Evolutionary conservation across 1,284 basidiomycete genomes (phyloP), one percentile per base, ranked within the genome.

Genomic region (Trichosporon faecale): DNA sequence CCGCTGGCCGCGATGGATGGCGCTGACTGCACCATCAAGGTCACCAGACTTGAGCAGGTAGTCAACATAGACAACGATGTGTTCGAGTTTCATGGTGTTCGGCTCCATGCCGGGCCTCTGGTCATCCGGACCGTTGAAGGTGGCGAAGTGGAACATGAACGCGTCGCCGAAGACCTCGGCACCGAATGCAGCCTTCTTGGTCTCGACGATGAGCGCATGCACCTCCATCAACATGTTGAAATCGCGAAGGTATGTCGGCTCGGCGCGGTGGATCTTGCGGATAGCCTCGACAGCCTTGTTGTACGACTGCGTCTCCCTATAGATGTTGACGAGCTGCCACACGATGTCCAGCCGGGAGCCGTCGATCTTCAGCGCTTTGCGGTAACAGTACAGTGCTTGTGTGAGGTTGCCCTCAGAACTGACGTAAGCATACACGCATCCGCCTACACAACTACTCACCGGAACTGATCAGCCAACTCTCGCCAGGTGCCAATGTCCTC

Each of bases 311-410:
- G 91, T 87, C 73, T 93, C 89, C 74, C 91, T 90, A 5, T 94
- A 90, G 6, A 98, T 86, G 3, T 88, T 85, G 0, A 95, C 93
- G 2, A 94, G 89, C 75, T 98, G 94, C 93, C 94, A 98, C 27
- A 96, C 87, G 1, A 92, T 91, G 71, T 92, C 90, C 9, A 93
- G 87, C 73, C 98, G 95, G 4, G 87, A 86, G 5, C 91, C 90
- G 77, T 95, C 91, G 29, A 92, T 85, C 72, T 88, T 90, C 77
- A 91, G 89, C 0, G 93, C 89, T 78, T 98, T 95, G 0, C 91
- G 87, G 76, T 92, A 92, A 79, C 96, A 98, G 80, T 98, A 98
- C 31, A 97, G 84, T 0, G 94, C 92, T 82, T 98, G 94, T 68
- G 94, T 90, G 60, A 88, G 87, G 70, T 89, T 89, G 2, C 90